Conservation (phyloP, 164 flowering plant species). For the Euptelea pleiosperma region DNA sequence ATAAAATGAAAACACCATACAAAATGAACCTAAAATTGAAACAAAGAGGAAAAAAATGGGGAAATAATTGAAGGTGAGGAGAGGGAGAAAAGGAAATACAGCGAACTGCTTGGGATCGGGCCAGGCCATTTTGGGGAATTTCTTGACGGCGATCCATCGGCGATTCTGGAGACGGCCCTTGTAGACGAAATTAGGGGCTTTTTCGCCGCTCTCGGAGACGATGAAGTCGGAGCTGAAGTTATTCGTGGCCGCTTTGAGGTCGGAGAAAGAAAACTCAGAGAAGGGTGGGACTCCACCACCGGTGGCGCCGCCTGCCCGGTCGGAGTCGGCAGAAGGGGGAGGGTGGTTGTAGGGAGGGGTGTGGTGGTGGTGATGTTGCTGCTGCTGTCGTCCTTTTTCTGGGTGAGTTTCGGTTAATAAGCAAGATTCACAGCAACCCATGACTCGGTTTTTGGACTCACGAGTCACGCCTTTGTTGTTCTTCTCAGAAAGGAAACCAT, state of each 20-base stretch:
- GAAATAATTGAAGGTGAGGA: background rate
- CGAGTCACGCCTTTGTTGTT: slow-evolving; percentile 2
- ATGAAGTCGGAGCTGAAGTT: slow-evolving; percentile 75
- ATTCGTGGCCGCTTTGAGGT: slow-evolving; percentile 75
- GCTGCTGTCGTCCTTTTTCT: slow-evolving; percentile 14
- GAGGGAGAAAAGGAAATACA: slow-evolving; percentile 25
- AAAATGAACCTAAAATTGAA: slow-evolving; percentile 9
- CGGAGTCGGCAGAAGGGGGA: slow-evolving; percentile 14
- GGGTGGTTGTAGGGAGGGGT: slow-evolving; percentile 5
- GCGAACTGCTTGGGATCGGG: slow-evolving; percentile 89
- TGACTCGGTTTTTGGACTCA: slow-evolving; percentile 23
- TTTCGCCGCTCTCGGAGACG: slow-evolving; percentile 88
- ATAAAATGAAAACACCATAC: background rate
- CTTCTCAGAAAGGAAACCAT: background rate
- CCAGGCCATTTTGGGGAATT: slow-evolving; percentile 78
- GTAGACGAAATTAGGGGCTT: slow-evolving; percentile 80
- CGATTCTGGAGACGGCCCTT: slow-evolving; percentile 71
- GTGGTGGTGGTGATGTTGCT: slow-evolving; percentile 6
- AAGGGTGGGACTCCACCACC: slow-evolving; percentile 41
- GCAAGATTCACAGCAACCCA: slow-evolving; percentile 59
- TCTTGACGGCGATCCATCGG: slow-evolving; percentile 83
- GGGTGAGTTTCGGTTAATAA: slow-evolving; percentile 17
- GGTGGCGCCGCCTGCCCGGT: background rate
- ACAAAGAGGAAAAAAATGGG: background rate
- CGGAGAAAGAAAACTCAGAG: slow-evolving; percentile 60